These are phyloP conservation scores for Exserohilum rostratum DNA, from an alignment of 2,329 filamentous ascomycete species.

Conservation along the genomic window DNA sequence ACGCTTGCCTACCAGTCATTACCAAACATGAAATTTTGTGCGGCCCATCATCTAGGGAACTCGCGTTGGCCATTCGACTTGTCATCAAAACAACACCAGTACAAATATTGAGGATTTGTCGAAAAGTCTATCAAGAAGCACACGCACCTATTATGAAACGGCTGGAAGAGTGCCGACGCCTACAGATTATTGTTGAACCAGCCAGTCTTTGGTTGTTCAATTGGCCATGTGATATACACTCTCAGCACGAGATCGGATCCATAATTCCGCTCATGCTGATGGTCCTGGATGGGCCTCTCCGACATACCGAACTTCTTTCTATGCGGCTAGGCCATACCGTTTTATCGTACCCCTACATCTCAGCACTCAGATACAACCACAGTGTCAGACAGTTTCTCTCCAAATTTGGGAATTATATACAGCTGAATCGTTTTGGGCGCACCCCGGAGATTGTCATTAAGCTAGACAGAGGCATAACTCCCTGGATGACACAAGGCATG, in stretches of 20 bases:
- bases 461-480: background rate
- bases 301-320: too few species aligned
- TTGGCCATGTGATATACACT: background rate
- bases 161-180: background rate
- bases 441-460: background rate
- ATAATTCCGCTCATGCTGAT: too few species aligned
- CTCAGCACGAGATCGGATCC: too few species aligned
- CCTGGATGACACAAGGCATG: too few species aligned
- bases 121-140: background rate
- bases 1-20: background rate
- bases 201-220: background rate
- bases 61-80: background rate
- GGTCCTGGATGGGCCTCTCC: too few species aligned
- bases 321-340: too few species aligned
- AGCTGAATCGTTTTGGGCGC: background rate
- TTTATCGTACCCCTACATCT: too few species aligned
- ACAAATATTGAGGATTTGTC: background rate
- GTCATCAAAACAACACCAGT: background rate
- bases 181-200: background rate
- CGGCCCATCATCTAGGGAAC: too few species aligned
- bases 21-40: background rate
- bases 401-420: background rate
- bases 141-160: background rate
- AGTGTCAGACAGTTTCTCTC: background rate
- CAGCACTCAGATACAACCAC: too few species aligned